Evolutionary conservation across 2,329 filamentous ascomycete genomes (phyloP), one percentile per base, ranked within the genome.

Genomic region (Fusarium annulatum): DNA sequence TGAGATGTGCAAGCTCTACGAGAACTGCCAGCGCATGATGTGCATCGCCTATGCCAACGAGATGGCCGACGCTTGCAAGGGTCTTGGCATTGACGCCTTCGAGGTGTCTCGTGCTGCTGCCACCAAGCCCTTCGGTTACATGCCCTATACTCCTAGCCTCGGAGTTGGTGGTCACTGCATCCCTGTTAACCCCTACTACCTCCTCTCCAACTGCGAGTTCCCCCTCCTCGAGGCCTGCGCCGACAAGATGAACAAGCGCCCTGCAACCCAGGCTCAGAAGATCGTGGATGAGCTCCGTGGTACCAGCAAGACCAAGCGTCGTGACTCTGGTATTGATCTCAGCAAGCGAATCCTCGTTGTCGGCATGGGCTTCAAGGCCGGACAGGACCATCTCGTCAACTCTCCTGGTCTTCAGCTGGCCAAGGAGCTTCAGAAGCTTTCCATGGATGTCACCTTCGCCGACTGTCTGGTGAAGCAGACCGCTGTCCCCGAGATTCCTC

Each of bases 101-200:
- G 87, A 89, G 72, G 86, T 88, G 4, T 84, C 81, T 53, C 66
- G 71, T 1, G 86, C 86, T 0, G 86, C 87, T 9, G 74, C 83
- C 3, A 86, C 85, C 10, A 89, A 87, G 74, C 86, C 86, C 0
- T 89, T 88, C 65, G 87, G 87, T 4, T 89, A 87, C 67, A 82
- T 86, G 69, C 82, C 87, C 0, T 85, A 84, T 74, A 76, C 75
- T 3, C 86, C 87, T 0, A 81, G 84, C 3, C 75, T 86, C 2
- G 87, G 87, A 4, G 87, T 89, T 9, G 87, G 87, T 7, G 87
- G 87, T 0, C 87, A 88, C 77, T 89, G 87, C 68, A 89, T 89
- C 63, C 87, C 87, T 0, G 83, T 88, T 57, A 89, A 89, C 71
- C 87, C 87, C 0, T 84, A 84, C 75, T 88, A 88, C 70, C 81